A percentile compares a stretch with the other conserved stretches of the same genome.
Conservation (phyloP, 139 green algal species). For the Micromonas commoda region DNA sequence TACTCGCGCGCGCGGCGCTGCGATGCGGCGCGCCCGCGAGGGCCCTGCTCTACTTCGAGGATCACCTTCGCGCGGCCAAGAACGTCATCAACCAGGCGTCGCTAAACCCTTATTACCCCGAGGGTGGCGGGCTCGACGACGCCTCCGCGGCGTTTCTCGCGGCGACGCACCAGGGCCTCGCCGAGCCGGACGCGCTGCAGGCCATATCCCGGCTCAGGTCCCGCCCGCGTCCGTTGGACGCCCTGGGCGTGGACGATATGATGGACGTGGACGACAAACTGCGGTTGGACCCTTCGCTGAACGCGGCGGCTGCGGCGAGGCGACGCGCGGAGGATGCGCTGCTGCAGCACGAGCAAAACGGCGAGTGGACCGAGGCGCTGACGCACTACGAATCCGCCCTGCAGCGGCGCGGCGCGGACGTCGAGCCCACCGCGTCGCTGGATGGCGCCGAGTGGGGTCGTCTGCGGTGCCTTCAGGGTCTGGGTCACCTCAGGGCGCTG, state of each 20-base stretch:
- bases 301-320: conserved; percentile 40
- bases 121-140: conserved; percentile 45
- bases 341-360: conserved; percentile 75
- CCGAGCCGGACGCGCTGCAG: conserved; percentile 81
- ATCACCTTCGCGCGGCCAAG: conserved; percentile 52
- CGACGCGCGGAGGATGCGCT: conserved; percentile 56
- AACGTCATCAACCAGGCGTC: conserved; percentile 70
- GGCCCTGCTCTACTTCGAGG: conserved; percentile 81
- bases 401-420: background rate
- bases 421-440: background rate
- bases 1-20: conserved; percentile 43
- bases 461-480: conserved; percentile 14
- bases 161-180: conserved; percentile 79
- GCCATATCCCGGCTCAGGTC: conserved; percentile 50
- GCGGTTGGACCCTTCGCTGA: too few species aligned
- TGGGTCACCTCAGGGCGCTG: conserved; percentile 11
- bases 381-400: conserved; percentile 72
- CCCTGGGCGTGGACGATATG: too few species aligned
- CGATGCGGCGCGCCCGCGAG: conserved; percentile 71
- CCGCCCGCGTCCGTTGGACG: too few species aligned
- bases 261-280: too few species aligned
- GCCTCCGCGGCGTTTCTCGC: conserved; percentile 76
- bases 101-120: background rate
- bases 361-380: conserved; percentile 77
- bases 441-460: conserved; percentile 14